phyloP scores from a whole-genome alignment of 495 filamentous ascomycete species.

The Cladorrhinum samala region DNA sequence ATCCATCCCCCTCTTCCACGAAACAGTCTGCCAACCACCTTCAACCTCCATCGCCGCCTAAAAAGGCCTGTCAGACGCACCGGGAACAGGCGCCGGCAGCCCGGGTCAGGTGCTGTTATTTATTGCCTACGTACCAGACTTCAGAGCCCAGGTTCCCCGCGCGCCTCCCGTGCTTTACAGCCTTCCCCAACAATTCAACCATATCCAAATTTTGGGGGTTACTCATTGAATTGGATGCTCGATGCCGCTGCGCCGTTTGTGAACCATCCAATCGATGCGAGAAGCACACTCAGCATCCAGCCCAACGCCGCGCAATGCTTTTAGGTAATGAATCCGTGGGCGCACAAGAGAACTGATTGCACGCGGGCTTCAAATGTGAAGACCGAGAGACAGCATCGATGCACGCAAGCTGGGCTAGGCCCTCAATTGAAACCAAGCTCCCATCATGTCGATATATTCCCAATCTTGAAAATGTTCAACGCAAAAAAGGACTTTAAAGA shows the following conservation, averaged over 20 bases:
- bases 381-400: too few species aligned
- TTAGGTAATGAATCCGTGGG: background rate
- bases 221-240: background rate
- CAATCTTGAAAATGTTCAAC: background rate
- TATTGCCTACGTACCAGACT: too few species aligned
- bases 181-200: slow-evolving; percentile 4
- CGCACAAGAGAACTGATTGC: too few species aligned
- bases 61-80: background rate
- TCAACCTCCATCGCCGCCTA: background rate
- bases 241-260: slow-evolving; percentile 3
- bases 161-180: background rate
- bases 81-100: background rate
- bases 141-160: background rate
- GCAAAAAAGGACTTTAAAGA: background rate
- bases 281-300: background rate
- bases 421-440: background rate
- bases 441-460: background rate
- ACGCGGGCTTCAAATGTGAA: too few species aligned
- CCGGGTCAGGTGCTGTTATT: background rate
- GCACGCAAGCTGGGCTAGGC: background rate
- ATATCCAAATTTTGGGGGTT: background rate
- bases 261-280: background rate
- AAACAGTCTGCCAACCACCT: too few species aligned
- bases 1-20: background rate
- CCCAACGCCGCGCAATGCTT: background rate